Conservation (phyloP, 2,329 filamentous ascomycete species). For the Exophiala sideris region DNA sequence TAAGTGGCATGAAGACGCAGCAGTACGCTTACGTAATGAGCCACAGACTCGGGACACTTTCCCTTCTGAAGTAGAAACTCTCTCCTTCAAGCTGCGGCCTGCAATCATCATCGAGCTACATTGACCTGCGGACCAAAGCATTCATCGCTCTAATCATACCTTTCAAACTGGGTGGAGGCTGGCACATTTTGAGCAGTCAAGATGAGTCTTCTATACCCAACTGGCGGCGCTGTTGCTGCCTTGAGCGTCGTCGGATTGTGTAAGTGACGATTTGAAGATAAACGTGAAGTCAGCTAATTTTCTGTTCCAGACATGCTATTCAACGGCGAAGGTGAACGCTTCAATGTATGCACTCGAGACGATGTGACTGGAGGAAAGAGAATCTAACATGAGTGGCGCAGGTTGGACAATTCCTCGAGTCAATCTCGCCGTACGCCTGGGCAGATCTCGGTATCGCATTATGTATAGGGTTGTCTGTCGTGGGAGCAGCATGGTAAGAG, state of each 20-base stretch:
- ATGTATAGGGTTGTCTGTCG: conserved; percentile 93
- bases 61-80: background rate
- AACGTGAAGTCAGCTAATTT: conserved; percentile 6
- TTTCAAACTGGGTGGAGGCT: background rate
- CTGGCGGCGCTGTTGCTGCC: conserved; percentile 65
- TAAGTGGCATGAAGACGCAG: too few relatives aligned
- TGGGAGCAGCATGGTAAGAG: conserved; percentile 89
- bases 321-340: conserved; percentile 89
- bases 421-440: conserved; percentile 91
- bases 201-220: conserved; percentile 72
- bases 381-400: conserved; percentile 34
- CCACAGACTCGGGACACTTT: conserved; percentile 10
- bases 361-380: background rate
- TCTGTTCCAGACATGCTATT: conserved; percentile 84
- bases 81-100: conserved; percentile 20
- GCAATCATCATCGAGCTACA: conserved; percentile 7
- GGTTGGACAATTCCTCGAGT: conserved; percentile 92
- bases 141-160: too few relatives aligned
- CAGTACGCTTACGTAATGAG: too few relatives aligned
- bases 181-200: conserved; percentile 9
- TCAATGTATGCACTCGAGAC: conserved; percentile 65
- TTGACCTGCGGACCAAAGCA: conserved; percentile 3
- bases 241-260: conserved; percentile 73
- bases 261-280: conserved; percentile 48
- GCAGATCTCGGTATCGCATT: conserved; percentile 84